Evolutionary conservation across 129 eudicot genomes (phyloP).

Genomic region (Pseudognaphalium luteoalbum): DNA sequence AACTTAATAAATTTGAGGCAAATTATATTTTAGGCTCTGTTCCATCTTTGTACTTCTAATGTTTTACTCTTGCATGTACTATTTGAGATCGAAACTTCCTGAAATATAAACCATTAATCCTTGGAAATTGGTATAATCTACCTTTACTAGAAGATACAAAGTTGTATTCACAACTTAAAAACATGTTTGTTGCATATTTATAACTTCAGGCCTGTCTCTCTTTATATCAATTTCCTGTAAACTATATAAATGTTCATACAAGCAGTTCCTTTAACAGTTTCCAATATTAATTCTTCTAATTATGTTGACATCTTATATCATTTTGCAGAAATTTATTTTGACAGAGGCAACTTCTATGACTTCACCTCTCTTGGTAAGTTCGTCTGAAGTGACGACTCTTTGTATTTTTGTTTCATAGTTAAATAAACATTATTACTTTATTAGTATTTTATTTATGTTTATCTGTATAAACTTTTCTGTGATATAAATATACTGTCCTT

Average conservation of each 20-base stretch:
- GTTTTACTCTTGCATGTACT: background rate
- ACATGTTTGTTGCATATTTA: background rate
- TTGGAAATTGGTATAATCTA: background rate
- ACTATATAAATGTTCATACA: background rate
- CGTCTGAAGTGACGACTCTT: background rate
- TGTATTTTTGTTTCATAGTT: slow-evolving; percentile 7
- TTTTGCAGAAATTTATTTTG: slow-evolving; percentile 93
- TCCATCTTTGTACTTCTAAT: too few relatives aligned
- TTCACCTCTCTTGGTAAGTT: slow-evolving; percentile 95
- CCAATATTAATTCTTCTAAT: background rate
- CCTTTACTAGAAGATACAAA: background rate
- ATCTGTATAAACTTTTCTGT: slow-evolving; percentile 2
- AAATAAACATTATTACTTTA: background rate
- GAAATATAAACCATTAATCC: background rate
- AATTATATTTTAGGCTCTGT: too few relatives aligned
- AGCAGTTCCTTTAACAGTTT: background rate
- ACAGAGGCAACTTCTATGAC: slow-evolving; percentile 97
- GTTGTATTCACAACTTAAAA: background rate
- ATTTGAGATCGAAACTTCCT: background rate
- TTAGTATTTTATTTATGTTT: background rate
- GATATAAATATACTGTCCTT: background rate
- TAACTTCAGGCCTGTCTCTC: slow-evolving; percentile 7
- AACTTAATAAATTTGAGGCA: too few relatives aligned
- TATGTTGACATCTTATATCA: slow-evolving; percentile 15
- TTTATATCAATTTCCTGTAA: slow-evolving; percentile 6